phyloP scores from a whole-genome alignment of 257 asterid genomes.

The Craterostigma plantagineum region DNA sequence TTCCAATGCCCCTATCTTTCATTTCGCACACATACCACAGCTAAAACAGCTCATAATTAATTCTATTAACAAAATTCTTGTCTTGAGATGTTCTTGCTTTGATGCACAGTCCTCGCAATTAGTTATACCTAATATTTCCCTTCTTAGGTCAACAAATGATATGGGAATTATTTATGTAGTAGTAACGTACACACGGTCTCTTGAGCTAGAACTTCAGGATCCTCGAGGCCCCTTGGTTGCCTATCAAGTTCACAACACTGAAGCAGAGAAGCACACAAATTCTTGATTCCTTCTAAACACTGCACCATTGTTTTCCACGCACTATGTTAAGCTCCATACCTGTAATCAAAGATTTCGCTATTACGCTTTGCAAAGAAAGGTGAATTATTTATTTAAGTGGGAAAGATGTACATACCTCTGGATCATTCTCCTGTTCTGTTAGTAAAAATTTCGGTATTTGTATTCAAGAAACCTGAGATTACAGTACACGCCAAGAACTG shows the following conservation, averaged over 20 bases:
- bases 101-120: too few relatives aligned
- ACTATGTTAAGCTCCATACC: conserved; percentile 75
- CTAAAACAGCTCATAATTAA: too few relatives aligned
- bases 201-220: conserved; percentile 90
- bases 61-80: too few relatives aligned
- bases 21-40: too few relatives aligned
- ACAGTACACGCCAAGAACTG: not conserved
- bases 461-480: not conserved
- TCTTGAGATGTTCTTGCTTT: too few relatives aligned
- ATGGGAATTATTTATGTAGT: not conserved
- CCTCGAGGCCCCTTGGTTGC: conserved; percentile 78
- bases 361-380: not conserved
- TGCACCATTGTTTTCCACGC: conserved; percentile 65
- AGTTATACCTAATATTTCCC: not conserved
- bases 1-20: too few relatives aligned
- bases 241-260: conserved; percentile 83
- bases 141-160: not conserved
- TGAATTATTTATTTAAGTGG: not conserved
- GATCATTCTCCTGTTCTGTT: conserved; percentile 55
- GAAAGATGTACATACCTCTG: conserved; percentile 30
- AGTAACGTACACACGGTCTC: conserved; percentile 91
- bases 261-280: conserved; percentile 70
- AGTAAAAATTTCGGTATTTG: not conserved
- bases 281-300: conserved; percentile 83
- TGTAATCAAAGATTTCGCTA: conserved; percentile 15